Evolutionary conservation across 257 asterid genomes (phyloP).

Genomic region (Solanum lycopersicoides): DNA sequence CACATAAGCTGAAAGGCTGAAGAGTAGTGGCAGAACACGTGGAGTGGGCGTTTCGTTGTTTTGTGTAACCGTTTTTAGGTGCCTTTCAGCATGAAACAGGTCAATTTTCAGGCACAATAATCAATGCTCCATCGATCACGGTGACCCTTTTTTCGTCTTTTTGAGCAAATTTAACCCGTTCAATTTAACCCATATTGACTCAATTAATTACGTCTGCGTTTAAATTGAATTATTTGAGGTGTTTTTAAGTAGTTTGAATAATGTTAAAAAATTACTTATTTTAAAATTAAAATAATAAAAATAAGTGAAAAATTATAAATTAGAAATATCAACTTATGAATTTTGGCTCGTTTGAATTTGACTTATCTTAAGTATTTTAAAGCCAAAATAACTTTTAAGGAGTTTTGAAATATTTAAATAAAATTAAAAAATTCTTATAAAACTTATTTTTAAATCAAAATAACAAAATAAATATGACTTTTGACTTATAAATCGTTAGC

Average conservation of each 20-base stretch:
- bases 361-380: too few relatives aligned
- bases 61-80: not conserved
- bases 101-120: not conserved
- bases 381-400: too few relatives aligned
- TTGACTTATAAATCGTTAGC: too few relatives aligned
- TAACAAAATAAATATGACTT: too few relatives aligned
- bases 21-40: not conserved
- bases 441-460: too few relatives aligned
- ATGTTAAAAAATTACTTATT: too few relatives aligned
- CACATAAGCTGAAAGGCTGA: not conserved
- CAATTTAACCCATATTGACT: not conserved
- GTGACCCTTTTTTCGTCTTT: not conserved
- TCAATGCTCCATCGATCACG: not conserved
- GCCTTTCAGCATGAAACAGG: not conserved
- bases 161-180: not conserved
- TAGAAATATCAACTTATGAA: rapidly evolving
- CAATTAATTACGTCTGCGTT: not conserved
- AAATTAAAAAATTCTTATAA: too few relatives aligned
- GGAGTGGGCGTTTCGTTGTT: not conserved
- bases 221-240: too few relatives aligned
- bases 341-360: rapidly evolving
- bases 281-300: too few relatives aligned
- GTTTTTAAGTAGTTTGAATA: too few relatives aligned
- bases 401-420: too few relatives aligned
- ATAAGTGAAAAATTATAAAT: too few relatives aligned